Evolutionary conservation across 805 yeast species (phyloP).

Genomic region (Yamadazyma philogaea): DNA sequence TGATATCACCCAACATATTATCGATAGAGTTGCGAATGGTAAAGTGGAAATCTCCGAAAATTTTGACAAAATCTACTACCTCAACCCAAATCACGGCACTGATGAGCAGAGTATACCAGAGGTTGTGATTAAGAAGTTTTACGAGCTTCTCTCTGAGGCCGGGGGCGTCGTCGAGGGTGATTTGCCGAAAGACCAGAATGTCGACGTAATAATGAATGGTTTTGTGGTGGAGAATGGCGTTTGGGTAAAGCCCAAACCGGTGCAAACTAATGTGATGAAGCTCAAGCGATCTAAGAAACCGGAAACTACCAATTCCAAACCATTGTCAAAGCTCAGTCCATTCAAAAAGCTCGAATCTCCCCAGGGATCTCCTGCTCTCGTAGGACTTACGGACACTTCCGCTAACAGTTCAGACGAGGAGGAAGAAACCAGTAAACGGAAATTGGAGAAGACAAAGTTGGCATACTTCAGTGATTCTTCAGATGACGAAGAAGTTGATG

Average conservation of each 20-base stretch:
- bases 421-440: conserved; percentile 43
- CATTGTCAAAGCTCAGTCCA: conserved; percentile 11
- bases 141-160: conserved; percentile 35
- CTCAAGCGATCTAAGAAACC: conserved; percentile 18
- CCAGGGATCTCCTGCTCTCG: conserved; percentile 13
- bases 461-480: conserved; percentile 53
- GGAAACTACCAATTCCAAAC: background rate
- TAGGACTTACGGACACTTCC: conserved; percentile 45
- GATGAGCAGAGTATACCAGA: conserved; percentile 47
- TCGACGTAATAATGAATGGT: conserved; percentile 68
- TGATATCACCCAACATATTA: conserved; percentile 47
- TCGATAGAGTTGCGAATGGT: conserved; percentile 54
- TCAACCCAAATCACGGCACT: conserved; percentile 48
- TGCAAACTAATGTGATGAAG: conserved; percentile 28
- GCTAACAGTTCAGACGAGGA: conserved; percentile 39
- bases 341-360: background rate
- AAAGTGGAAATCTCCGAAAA: conserved; percentile 36
- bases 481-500: conserved; percentile 45
- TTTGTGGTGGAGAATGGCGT: conserved; percentile 45
- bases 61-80: conserved; percentile 48
- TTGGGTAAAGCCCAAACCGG: conserved; percentile 56
- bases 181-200: conserved; percentile 46
- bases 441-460: conserved; percentile 46
- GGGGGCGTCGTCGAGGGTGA: conserved; percentile 60
- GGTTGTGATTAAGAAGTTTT: conserved; percentile 14